Conservation (phyloP, 352 stramenopile species). For the Phytophthora podocarpi region DNA sequence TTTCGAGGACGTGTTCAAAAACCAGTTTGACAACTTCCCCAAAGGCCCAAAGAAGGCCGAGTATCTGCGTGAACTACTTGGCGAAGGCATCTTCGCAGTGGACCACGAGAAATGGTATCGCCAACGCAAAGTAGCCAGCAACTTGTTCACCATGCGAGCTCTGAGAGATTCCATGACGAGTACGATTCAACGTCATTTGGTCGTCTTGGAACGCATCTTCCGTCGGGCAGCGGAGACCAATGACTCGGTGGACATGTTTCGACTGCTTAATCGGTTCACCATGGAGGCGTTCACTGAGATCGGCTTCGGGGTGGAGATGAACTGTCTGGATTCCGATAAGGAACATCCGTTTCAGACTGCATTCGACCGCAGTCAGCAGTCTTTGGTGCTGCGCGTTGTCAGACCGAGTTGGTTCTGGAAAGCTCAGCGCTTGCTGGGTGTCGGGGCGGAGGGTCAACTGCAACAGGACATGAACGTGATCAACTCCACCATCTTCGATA, state of each 20-base stretch:
- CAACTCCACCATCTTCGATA: conserved; percentile 51
- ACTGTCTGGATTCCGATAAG: conserved; percentile 36
- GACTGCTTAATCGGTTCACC: conserved; percentile 50
- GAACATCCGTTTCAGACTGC: conserved; percentile 59
- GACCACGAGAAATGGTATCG: conserved; percentile 52
- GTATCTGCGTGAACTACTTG: conserved; percentile 45
- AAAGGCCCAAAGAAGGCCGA: conserved; percentile 51
- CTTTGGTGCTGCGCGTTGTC: conserved; percentile 37
- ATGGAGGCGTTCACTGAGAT: conserved; percentile 64
- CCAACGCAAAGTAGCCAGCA: conserved; percentile 59
- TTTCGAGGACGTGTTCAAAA: conserved; percentile 65
- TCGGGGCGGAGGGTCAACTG: conserved; percentile 44
- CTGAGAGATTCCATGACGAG: conserved; percentile 54
- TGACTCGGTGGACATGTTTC: conserved; percentile 43
- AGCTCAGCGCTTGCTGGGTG: conserved; percentile 29
- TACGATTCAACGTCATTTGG: conserved; percentile 40
- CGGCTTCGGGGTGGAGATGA: conserved; percentile 56
- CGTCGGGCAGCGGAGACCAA: conserved; percentile 8
- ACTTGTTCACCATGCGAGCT: conserved; percentile 52
- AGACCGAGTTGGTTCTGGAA: conserved; percentile 57
- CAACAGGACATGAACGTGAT: conserved; percentile 47
- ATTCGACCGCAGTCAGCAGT: conserved; percentile 48
- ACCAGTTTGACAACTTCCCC: conserved; percentile 72
- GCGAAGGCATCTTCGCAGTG: conserved; percentile 63
- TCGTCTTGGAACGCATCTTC: conserved; percentile 39